Evolutionary conservation across 345 rosid genomes (phyloP).

Genomic region (Gossypium rotundifolium): DNA sequence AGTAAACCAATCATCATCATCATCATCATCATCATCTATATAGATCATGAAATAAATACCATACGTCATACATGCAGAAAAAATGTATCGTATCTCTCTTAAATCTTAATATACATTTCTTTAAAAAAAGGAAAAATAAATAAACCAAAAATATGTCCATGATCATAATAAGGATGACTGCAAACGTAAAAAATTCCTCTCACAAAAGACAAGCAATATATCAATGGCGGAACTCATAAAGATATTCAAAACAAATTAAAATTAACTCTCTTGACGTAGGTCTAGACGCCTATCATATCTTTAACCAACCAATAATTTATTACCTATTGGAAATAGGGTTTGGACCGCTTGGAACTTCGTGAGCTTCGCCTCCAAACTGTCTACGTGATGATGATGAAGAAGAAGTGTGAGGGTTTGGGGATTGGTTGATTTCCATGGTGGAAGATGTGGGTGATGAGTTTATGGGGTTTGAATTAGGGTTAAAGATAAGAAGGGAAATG

Average conservation of each 20-base stretch:
- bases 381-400: conserved; percentile 19
- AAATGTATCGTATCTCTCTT: conserved; percentile 10
- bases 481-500: conserved; percentile 30
- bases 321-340: conserved; percentile 81
- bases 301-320: background rate
- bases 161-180: background rate
- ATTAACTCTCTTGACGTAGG: background rate
- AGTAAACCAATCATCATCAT: background rate
- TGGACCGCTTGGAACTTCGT: conserved; percentile 92
- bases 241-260: background rate
- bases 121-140: background rate
- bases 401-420: conserved; percentile 14
- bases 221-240: conserved; percentile 3
- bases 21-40: background rate
- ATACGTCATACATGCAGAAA: conserved; percentile 8
- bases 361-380: conserved; percentile 48
- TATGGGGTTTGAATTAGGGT: conserved; percentile 21
- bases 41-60: conserved; percentile 1
- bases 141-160: background rate
- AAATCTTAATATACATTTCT: conserved; percentile 14
- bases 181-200: background rate
- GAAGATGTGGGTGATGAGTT: conserved; percentile 31
- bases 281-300: background rate
- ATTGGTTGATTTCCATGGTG: conserved; percentile 32
- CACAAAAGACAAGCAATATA: conserved; percentile 2